phyloP scores from a whole-genome alignment of 2,329 filamentous ascomycete genomes.

The Juglanconis sp. region DNA sequence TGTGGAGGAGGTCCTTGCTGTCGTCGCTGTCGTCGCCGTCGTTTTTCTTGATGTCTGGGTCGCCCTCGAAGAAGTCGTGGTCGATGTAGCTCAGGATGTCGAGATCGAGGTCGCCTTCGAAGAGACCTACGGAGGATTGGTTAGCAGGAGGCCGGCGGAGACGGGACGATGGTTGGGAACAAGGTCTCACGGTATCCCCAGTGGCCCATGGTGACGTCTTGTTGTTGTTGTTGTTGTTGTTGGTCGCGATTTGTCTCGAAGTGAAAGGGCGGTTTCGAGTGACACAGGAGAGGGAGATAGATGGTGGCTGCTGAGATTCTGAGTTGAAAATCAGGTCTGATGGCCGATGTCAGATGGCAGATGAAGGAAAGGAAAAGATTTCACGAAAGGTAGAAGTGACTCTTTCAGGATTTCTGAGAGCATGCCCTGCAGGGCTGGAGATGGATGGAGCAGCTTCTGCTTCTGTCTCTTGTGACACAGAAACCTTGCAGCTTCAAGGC shows the following conservation, averaged over 20 bases:
- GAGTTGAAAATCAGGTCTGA: too few species aligned
- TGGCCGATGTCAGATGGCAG: too few species aligned
- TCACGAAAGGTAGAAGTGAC: too few species aligned
- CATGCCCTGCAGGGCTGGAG: too few species aligned
- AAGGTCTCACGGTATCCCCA: slow-evolving; percentile 5
- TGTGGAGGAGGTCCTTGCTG: not conserved
- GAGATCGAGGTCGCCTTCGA: slow-evolving; percentile 15
- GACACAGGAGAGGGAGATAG: too few species aligned
- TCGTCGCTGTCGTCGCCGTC: not conserved
- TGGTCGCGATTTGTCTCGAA: not conserved
- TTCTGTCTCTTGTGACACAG: too few species aligned
- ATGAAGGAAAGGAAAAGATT: too few species aligned
- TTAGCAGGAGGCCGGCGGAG: not conserved
- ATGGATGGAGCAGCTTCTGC: too few species aligned
- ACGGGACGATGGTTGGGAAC: too few species aligned
- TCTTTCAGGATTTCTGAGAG: too few species aligned
- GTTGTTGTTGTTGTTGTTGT: not conserved
- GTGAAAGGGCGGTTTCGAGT: not conserved
- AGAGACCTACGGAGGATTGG: slow-evolving; percentile 2
- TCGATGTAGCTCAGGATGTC: slow-evolving; percentile 11
- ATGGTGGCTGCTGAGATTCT: too few species aligned
- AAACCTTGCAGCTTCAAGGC: too few species aligned
- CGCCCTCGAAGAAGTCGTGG: not conserved
- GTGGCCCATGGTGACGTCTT: not conserved
- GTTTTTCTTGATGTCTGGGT: not conserved